Base-by-base conservation (phyloP, 306 rosid genomes). In the Dryas drummondii region DNA sequence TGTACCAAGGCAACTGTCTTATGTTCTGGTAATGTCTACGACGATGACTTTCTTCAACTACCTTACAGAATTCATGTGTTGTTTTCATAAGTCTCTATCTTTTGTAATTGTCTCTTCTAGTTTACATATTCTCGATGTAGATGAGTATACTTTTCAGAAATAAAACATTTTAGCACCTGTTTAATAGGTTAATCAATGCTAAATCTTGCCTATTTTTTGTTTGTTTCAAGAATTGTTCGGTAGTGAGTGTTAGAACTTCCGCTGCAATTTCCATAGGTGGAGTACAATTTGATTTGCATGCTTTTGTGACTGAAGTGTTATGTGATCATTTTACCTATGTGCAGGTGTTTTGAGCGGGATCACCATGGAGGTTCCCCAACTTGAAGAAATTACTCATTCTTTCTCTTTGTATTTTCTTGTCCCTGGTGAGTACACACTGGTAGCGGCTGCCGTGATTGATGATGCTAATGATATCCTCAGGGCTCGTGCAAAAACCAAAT, bases 381-480 rank as follows among this genome's bases (percentile, higher is more conserved):
- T 94, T 45, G 82, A 87, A 85, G 92, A 94, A 81, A 76, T 71
- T 52, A 84, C 68, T 48, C 97, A 90, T 83, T 82, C 89, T 17
- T 92, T 94, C 89, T 92, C 96, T 17, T 52, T 94, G 79, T 91
- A 92, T 83, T 94, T 90, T 84, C 96, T 94, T 40, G 90, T 94
- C 64, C 97, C 93, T 0, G 99, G 99, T 42, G 99, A 94, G 79
- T 92, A 94, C 79, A 88, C 98, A 1, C 82, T 94, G 19, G 85
- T 82, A 0, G 97, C 97, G 4, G 93, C 90, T 27, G 93, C 97
- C 10, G 84, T 94, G 82, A 94, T 94, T 7, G 86, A 87, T 45
- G 96, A 92, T 80, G 91, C 97, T 19, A 90, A 78, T 61, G 89
- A 92, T 83, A 87, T 94, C 57, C 97, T 94, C 44, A 82, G 96